These are phyloP conservation scores for Neurospora sublineolata DNA, from an alignment of 495 filamentous ascomycete genomes.

Conservation along the genomic window DNA sequence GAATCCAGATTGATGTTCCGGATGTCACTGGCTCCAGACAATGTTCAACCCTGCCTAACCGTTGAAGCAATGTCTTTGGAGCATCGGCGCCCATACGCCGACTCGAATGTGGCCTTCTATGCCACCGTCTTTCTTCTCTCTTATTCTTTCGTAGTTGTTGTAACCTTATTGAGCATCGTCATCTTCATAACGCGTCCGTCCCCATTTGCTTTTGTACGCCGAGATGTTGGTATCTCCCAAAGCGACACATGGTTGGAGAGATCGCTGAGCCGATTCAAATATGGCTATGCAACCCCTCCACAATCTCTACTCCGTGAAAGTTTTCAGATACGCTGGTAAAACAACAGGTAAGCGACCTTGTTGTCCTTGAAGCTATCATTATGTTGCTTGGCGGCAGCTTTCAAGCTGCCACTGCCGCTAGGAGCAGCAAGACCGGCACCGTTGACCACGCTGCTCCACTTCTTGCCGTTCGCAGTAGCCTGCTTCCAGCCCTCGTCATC, in stretches of 20 bases:
- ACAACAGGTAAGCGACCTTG: constrained; percentile 92
- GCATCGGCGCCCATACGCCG: not conserved
- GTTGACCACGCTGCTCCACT: constrained; percentile 55
- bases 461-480: constrained; percentile 57
- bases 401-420: constrained; percentile 33
- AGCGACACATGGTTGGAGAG: not conserved
- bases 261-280: not conserved
- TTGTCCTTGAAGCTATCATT: constrained; percentile 75
- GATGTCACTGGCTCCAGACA: not conserved
- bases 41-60: not conserved
- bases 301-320: not conserved
- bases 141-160: not conserved
- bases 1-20: not conserved
- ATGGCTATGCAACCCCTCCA: not conserved
- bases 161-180: not conserved
- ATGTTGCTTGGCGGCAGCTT: constrained; percentile 43
- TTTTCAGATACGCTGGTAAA: constrained; percentile 69
- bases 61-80: not conserved
- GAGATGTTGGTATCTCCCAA: not conserved
- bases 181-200: not conserved
- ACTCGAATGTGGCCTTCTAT: not conserved
- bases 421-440: constrained; percentile 32
- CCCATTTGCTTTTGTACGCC: not conserved
- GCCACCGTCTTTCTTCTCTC: not conserved
- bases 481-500: constrained; percentile 75